Evolutionary conservation across 2,329 filamentous ascomycete genomes (phyloP), one percentile per base, ranked within the genome.

Genomic region (Camillea tinctor): DNA sequence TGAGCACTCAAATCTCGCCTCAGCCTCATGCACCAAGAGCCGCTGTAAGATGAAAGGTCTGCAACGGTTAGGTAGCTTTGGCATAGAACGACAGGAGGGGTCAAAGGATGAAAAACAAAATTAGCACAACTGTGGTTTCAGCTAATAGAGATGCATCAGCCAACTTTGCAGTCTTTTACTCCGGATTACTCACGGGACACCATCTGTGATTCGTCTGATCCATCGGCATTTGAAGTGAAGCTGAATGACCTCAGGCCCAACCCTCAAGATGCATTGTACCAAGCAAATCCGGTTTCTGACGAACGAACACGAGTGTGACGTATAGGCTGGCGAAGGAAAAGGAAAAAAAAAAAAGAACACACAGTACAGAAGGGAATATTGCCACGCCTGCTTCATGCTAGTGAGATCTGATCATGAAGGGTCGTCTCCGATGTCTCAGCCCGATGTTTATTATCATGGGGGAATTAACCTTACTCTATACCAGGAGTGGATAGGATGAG

Each of bases 41-140:
- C 58, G 54, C 58, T 59, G 59, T 57, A 66, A 51, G 60, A n/a
- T n/a, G n/a, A n/a, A 60, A 57, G 54, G 56, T 62, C 36, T 44
- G 36, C 36, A 56, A 58, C 44, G 60, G 6, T 9, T 30, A 30
- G 26, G 56, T 63, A 61, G 50, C 50, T 52, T 59, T 57, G 54
- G 56, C 52, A 51, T 50, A 66, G 60, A 30, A 44, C 36, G 36
- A 44, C 17, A 9, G 36, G 36, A 44, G 3, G 36, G 17, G 17
- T 4, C 17, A 44, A n/a, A 44, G 36, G 17, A 44, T 17, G 44
- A 51, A 54, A 26, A 54, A 26, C 48, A 53, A 23, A 50, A 55
- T 54, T 54, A 60, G 44, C 23, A 24, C 55, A 50, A 24, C 40
- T 30, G 36, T 15, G 36, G 36, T 44, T 44, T 44, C 36, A 44